Percentiles rank a stretch among this genome's conserved stretches.
phyloP scores from a whole-genome alignment of 1,139 yeast species.

The Eremothecium cymbalariae region DNA sequence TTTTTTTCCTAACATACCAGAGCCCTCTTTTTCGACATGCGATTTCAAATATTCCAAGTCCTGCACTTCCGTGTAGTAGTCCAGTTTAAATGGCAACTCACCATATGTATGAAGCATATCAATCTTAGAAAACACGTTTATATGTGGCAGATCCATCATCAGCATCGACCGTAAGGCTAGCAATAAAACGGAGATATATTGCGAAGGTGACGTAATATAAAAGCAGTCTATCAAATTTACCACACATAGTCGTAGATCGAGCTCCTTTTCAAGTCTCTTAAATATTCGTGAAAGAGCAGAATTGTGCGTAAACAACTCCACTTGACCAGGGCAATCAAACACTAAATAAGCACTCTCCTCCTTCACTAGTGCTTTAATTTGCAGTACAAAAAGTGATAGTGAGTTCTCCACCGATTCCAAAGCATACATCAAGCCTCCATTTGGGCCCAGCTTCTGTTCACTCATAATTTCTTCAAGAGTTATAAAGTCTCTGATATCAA shows the following conservation, averaged over 20 bases:
- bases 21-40: constrained; percentile 52
- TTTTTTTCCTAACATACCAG: constrained; percentile 44
- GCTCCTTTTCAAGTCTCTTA: constrained; percentile 54
- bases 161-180: constrained; percentile 87
- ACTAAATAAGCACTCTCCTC: constrained; percentile 62
- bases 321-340: constrained; percentile 98
- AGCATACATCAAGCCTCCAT: constrained; percentile 90
- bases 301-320: constrained; percentile 88
- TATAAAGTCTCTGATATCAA: constrained; percentile 83
- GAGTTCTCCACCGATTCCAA: constrained; percentile 56
- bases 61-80: constrained; percentile 87
- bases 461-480: constrained; percentile 88
- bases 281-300: constrained; percentile 72
- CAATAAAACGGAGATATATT: constrained; percentile 75
- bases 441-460: constrained; percentile 78
- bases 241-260: constrained; percentile 72
- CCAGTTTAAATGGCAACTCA: constrained; percentile 60
- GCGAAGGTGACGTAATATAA: constrained; percentile 79
- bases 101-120: constrained; percentile 71
- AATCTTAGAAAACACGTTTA: constrained; percentile 84
- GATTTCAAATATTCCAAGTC: constrained; percentile 67
- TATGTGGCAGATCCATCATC: constrained; percentile 85
- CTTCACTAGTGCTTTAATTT: constrained; percentile 49
- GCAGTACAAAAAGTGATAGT: constrained; percentile 52
- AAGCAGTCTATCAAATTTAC: constrained; percentile 83